Percentiles rank a stretch among this genome's conserved stretches.
These are phyloP conservation scores for Phylloporus rhodoxanthus DNA, from an alignment of 768 basidiomycete species.

Conservation along the genomic window DNA sequence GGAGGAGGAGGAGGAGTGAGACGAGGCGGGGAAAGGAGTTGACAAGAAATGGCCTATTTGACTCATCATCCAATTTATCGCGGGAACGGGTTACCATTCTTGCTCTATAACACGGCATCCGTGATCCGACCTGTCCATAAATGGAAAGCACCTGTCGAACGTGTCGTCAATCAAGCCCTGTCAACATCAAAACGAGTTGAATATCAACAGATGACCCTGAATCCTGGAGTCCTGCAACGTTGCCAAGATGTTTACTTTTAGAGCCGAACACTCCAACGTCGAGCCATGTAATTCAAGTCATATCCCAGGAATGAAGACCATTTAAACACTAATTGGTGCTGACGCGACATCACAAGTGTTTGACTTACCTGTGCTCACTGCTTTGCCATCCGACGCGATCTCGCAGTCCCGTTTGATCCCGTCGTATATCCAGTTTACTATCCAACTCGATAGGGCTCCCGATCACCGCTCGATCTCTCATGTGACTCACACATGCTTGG, in stretches of 20 bases:
- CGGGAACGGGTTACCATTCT: slow-evolving; percentile 11
- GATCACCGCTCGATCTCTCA: not conserved
- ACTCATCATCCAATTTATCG: slow-evolving; percentile 16
- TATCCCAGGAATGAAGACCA: too few species aligned
- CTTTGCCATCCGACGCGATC: not conserved
- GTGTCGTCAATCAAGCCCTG: not conserved
- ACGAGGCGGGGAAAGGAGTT: slow-evolving; percentile 16
- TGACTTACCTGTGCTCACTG: not conserved
- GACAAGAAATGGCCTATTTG: slow-evolving; percentile 4
- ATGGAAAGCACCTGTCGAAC: not conserved
- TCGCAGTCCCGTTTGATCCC: not conserved
- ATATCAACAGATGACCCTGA: not conserved
- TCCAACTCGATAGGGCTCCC: not conserved
- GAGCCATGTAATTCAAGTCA: not conserved
- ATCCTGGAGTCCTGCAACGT: not conserved
- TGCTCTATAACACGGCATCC: not conserved
- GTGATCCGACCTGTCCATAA: not conserved
- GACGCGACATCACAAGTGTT: not conserved
- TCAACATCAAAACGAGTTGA: not conserved
- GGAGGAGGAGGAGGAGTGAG: not conserved
- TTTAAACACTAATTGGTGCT: not conserved
- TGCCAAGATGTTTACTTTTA: not conserved
- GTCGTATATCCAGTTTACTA: not conserved
- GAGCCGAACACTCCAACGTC: not conserved
- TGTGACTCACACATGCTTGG: not conserved